These are phyloP conservation scores for Fusarium sp. DNA, from an alignment of 2,329 filamentous ascomycete genomes.

Conservation along the genomic window DNA sequence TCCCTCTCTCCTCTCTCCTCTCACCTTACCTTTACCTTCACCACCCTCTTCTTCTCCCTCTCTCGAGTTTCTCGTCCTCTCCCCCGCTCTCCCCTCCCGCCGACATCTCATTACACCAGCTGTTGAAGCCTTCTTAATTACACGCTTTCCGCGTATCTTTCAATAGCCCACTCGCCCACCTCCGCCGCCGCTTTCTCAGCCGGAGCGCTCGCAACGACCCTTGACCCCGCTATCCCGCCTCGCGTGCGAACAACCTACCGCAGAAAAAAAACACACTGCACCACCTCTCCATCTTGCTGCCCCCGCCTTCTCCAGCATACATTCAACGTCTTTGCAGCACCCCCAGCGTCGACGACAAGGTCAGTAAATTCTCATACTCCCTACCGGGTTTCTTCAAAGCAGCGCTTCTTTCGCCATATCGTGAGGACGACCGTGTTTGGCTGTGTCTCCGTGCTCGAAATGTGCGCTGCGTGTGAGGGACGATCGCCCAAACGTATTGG, in stretches of 20 bases:
- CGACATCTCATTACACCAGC: slow-evolving; percentile 26
- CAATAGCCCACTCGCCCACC: slow-evolving; percentile 36
- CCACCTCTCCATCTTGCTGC: slow-evolving; percentile 39
- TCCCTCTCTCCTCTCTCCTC: slow-evolving; percentile 36
- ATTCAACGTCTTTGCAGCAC: slow-evolving; percentile 39
- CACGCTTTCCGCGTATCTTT: slow-evolving; percentile 40
- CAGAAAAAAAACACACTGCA: slow-evolving; percentile 49
- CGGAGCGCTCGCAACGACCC: slow-evolving; percentile 47
- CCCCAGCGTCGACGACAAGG: slow-evolving; percentile 44
- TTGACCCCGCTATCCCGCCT: slow-evolving; percentile 53
- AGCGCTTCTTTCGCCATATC: too few species aligned
- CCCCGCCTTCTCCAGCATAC: slow-evolving; percentile 40
- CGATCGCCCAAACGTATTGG: slow-evolving; percentile 10
- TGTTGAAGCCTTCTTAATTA: slow-evolving; percentile 42
- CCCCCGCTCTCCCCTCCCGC: slow-evolving; percentile 46
- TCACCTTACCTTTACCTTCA: slow-evolving; percentile 49
- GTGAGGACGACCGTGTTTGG: neutral
- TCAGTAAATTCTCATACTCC: slow-evolving; percentile 31
- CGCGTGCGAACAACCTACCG: slow-evolving; percentile 46
- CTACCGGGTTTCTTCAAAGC: neutral
- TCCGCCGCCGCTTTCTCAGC: slow-evolving; percentile 40
- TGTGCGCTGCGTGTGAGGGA: slow-evolving; percentile 23
- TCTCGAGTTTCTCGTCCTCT: slow-evolving; percentile 37
- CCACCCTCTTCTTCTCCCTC: slow-evolving; percentile 37
- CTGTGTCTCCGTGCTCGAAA: slow-evolving; percentile 3